Conservation (phyloP, 1,284 basidiomycete species). For the Rhodotorula mucilaginosa region DNA sequence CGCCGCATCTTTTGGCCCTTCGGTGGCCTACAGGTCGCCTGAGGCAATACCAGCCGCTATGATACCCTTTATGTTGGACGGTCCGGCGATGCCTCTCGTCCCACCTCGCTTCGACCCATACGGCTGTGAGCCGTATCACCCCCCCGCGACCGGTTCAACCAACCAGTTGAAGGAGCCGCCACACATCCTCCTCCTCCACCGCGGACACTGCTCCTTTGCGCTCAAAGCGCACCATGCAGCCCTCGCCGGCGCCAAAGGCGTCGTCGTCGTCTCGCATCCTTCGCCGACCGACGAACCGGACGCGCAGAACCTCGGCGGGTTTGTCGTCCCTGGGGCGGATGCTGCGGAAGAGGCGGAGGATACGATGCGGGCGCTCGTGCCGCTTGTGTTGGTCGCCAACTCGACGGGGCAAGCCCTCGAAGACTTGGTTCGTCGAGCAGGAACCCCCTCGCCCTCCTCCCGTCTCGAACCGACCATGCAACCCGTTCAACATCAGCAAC, state of each 20-base stretch:
- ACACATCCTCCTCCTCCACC: conserved; percentile 32
- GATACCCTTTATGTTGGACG: conserved; percentile 4
- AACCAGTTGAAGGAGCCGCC: neutral
- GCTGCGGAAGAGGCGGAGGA: conserved; percentile 17
- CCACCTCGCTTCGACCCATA: conserved; percentile 7
- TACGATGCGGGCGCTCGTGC: conserved; percentile 29
- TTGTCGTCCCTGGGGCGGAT: conserved; percentile 37
- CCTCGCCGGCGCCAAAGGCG: conserved; percentile 32
- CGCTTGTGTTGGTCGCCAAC: conserved; percentile 32
- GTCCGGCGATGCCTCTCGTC: conserved; percentile 10
- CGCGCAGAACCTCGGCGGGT: neutral
- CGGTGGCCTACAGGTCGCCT: conserved; percentile 1
- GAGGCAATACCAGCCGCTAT: neutral
- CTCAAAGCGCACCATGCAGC: conserved; percentile 39
- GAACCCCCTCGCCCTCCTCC: too few species aligned
- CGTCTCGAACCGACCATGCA: too few species aligned
- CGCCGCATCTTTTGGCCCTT: conserved; percentile 34
- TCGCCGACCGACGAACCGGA: conserved; percentile 16
- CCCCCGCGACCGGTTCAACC: neutral
- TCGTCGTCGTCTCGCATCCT: conserved; percentile 36
- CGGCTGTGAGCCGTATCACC: neutral
- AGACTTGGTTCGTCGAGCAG: conserved; percentile 5
- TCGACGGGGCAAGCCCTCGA: conserved; percentile 25
- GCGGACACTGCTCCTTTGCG: conserved; percentile 43
- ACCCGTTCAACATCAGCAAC: too few species aligned